phyloP scores from a whole-genome alignment of 208 protist genomes.

The Leishmania tarentolae region DNA sequence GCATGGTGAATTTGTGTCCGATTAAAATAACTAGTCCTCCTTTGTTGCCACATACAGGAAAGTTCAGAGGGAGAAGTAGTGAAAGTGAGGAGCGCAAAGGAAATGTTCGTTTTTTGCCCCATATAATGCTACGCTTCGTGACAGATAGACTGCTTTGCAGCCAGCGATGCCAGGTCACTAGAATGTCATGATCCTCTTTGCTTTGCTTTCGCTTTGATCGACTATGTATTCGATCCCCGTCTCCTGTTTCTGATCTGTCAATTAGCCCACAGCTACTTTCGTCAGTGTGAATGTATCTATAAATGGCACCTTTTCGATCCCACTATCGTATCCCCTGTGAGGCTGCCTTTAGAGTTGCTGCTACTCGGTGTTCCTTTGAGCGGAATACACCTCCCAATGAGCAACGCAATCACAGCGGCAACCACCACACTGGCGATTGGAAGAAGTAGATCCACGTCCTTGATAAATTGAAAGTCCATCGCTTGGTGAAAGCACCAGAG shows the following conservation, averaged over 20 bases:
- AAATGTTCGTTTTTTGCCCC: background rate
- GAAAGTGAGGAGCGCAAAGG: background rate
- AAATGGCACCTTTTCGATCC: background rate
- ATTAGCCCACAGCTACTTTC: conserved; percentile 1
- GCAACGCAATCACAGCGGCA: conserved; percentile 13
- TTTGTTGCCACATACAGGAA: background rate
- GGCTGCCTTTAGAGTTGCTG: background rate
- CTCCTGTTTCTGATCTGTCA: background rate
- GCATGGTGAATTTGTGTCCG: conserved; percentile 10
- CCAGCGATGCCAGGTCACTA: background rate
- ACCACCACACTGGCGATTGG: conserved; percentile 30
- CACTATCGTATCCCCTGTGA: background rate
- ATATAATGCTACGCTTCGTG: background rate
- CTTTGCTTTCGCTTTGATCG: background rate
- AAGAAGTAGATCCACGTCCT: conserved; percentile 30
- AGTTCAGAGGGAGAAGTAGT: background rate
- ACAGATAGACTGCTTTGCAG: background rate
- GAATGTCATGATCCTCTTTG: background rate
- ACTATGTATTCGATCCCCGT: background rate
- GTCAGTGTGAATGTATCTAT: background rate
- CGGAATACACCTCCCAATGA: conserved; percentile 15
- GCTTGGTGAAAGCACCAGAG: background rate
- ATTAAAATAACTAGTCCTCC: background rate
- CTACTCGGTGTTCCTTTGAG: background rate
- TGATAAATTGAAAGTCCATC: conserved; percentile 48